Evolutionary conservation across 2,329 filamentous ascomycete species (phyloP).

Genomic region (Sclerotinia spermophila): DNA sequence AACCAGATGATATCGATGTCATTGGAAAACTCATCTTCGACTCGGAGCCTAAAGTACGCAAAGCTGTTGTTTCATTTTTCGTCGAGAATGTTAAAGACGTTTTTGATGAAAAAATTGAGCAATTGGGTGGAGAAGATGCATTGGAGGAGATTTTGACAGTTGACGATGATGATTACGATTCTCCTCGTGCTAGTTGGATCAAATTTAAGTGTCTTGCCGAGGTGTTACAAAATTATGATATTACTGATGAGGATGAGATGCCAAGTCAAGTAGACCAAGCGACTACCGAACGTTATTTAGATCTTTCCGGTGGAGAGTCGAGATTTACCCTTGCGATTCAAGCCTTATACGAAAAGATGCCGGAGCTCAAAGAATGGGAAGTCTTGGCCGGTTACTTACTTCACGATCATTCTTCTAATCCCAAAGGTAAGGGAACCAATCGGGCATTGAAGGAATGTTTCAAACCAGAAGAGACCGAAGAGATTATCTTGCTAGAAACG

Average conservation of each 20-base stretch:
- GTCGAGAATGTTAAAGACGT: constrained; percentile 80
- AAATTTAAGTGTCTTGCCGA: constrained; percentile 88
- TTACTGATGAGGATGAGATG: constrained; percentile 59
- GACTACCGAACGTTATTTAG: constrained; percentile 44
- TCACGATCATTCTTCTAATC: constrained; percentile 75
- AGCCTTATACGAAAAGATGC: constrained; percentile 76
- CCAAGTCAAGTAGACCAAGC: constrained; percentile 45
- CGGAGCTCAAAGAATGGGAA: constrained; percentile 83
- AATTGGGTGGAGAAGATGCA: constrained; percentile 74
- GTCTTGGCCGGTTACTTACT: constrained; percentile 83
- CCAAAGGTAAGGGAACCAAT: constrained; percentile 64
- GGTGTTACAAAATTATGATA: constrained; percentile 76
- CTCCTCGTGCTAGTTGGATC: constrained; percentile 79
- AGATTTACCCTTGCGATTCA: constrained; percentile 83
- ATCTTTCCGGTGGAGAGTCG: constrained; percentile 67
- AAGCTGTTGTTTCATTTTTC: constrained; percentile 87
- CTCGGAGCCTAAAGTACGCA: constrained; percentile 76
- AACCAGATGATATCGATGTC: constrained; percentile 85
- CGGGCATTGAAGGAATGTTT: constrained; percentile 37
- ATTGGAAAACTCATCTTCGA: constrained; percentile 89
- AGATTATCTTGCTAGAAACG: constrained; percentile 81
- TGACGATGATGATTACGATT: constrained; percentile 68
- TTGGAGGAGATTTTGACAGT: constrained; percentile 71
- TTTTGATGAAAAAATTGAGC: constrained; percentile 74
- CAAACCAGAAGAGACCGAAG: constrained; percentile 52